phyloP scores from a whole-genome alignment of 495 filamentous ascomycete genomes.

The Oidiodendron maius region DNA sequence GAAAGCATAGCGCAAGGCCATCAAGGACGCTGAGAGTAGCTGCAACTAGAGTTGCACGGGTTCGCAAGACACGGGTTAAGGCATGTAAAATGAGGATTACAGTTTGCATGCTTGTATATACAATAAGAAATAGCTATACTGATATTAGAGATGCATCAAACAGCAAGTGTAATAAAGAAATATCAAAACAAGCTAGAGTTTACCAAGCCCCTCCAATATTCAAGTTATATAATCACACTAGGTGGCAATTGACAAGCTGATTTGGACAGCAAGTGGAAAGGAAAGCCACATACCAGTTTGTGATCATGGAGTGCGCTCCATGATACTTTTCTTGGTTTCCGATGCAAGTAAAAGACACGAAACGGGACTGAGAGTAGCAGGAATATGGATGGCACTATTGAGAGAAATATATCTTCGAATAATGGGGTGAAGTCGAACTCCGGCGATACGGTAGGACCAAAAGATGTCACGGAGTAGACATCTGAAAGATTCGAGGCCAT shows the following conservation, averaged over 20 bases:
- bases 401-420: constrained; percentile 52
- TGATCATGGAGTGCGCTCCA: constrained; percentile 13
- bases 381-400: constrained; percentile 40
- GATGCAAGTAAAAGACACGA: constrained; percentile 39
- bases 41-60: constrained; percentile 10
- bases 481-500: neutral
- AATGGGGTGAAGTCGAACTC: constrained; percentile 55
- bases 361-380: constrained; percentile 42
- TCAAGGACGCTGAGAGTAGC: constrained; percentile 10
- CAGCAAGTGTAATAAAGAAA: too few relatives aligned
- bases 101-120: constrained; percentile 13
- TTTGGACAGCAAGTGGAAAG: constrained; percentile 20
- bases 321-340: constrained; percentile 39
- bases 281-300: constrained; percentile 39
- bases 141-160: constrained; percentile 7
- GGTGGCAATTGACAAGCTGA: too few relatives aligned
- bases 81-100: constrained; percentile 8
- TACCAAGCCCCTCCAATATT: too few relatives aligned
- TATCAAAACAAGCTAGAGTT: too few relatives aligned
- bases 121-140: constrained; percentile 11
- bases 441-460: neutral
- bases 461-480: neutral
- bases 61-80: constrained; percentile 1
- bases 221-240: too few relatives aligned
- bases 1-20: constrained; percentile 10